A percentile compares a stretch with the other conserved stretches of the same genome.
phyloP scores from a whole-genome alignment of 1,284 basidiomycete species.

The Porodaedalea pini region DNA sequence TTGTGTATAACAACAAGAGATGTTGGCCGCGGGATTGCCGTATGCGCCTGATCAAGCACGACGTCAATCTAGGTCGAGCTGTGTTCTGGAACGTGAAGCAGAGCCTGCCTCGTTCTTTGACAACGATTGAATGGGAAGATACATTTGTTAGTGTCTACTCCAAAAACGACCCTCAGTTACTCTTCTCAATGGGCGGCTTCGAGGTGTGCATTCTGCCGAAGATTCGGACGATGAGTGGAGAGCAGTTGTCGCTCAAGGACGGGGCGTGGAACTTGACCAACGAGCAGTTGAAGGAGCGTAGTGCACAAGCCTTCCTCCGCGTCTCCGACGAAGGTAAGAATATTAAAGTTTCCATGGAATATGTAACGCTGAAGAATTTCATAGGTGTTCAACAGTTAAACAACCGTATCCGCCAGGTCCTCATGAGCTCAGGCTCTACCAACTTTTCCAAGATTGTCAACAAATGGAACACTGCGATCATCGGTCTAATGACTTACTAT shows the following conservation, averaged over 20 bases:
- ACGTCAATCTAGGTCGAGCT: constrained; percentile 96
- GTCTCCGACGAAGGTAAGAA: constrained; percentile 90
- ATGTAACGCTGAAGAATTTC: constrained; percentile 24
- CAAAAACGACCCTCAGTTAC: constrained; percentile 94
- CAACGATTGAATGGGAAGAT: constrained; percentile 99
- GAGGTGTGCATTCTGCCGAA: constrained; percentile 97
- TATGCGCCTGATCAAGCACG: constrained; percentile 99
- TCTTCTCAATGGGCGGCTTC: constrained; percentile 99
- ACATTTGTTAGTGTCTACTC: constrained; percentile 96
- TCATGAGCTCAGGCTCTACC: too few species aligned
- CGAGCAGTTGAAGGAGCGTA: constrained; percentile 94
- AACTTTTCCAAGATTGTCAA: too few species aligned
- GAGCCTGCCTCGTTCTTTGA: constrained; percentile 90
- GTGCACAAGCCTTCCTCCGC: constrained; percentile 94
- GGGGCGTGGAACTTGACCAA: constrained; percentile 98
- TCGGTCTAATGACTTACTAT: too few species aligned
- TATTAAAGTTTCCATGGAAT: constrained; percentile 11
- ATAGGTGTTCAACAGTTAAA: constrained; percentile 91
- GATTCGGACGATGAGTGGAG: constrained; percentile 90
- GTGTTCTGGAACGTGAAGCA: constrained; percentile 99
- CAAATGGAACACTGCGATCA: too few species aligned
- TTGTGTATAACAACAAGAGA: constrained; percentile 98
- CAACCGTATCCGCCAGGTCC: constrained; percentile 93
- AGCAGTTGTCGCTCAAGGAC: constrained; percentile 95
- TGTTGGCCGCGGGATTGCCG: constrained; percentile 99